phyloP scores from a whole-genome alignment of 129 eudicot genomes.

The Lactuca saligna region DNA sequence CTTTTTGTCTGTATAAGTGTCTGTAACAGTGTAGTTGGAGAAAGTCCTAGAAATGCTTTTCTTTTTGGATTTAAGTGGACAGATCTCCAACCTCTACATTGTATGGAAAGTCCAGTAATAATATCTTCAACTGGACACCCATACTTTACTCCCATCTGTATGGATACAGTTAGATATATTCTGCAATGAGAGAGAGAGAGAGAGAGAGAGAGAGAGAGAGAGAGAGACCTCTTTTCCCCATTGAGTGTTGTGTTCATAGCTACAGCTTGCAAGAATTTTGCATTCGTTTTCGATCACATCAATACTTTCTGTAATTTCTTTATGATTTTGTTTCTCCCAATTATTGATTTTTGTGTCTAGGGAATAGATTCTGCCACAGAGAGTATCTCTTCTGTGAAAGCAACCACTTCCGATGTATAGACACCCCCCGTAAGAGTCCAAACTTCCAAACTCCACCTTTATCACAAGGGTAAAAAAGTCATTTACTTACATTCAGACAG shows the following conservation, averaged over 20 bases:
- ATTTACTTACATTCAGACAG: background rate
- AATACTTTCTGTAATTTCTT: slow-evolving; percentile 4
- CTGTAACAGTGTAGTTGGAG: slow-evolving; percentile 37
- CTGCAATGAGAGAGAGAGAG: too few relatives aligned
- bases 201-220: slow-evolving; percentile 15
- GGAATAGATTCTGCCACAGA: slow-evolving; percentile 37
- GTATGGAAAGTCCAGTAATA: slow-evolving; percentile 40
- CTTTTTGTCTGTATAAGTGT: slow-evolving; percentile 43
- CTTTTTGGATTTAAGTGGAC: slow-evolving; percentile 36
- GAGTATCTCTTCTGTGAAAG: slow-evolving; percentile 47
- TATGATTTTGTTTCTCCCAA: slow-evolving; percentile 16
- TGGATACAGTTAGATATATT: background rate
- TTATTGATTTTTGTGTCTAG: slow-evolving; percentile 14
- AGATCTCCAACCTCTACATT: slow-evolving; percentile 46
- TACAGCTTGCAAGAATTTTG: slow-evolving; percentile 37
- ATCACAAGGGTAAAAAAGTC: slow-evolving; percentile 11
- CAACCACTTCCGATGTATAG: slow-evolving; percentile 48
- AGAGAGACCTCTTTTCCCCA: slow-evolving; percentile 52
- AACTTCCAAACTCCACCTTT: slow-evolving; percentile 47
- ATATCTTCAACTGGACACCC: slow-evolving; percentile 50
- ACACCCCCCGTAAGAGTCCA: slow-evolving; percentile 49
- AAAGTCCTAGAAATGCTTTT: slow-evolving; percentile 41
- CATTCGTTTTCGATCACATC: slow-evolving; percentile 33
- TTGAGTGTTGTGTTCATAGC: slow-evolving; percentile 38
- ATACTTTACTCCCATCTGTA: slow-evolving; percentile 47